Conservation (phyloP, 805 yeast genomes). For the Hanseniaspora thailandica region DNA sequence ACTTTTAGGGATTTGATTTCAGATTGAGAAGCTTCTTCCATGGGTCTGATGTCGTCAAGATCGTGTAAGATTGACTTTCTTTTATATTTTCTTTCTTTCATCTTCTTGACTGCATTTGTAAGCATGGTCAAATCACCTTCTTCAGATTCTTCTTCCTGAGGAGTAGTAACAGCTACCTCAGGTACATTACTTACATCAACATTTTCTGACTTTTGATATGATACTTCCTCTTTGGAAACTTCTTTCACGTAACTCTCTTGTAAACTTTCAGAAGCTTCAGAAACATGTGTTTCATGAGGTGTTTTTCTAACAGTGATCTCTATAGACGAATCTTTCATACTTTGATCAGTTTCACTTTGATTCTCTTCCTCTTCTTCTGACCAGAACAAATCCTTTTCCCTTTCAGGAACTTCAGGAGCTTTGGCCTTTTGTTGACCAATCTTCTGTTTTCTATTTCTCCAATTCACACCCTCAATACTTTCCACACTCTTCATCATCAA, state of each 20-base stretch:
- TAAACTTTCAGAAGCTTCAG: not conserved
- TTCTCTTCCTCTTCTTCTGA: constrained; percentile 7
- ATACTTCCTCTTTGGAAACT: not conserved
- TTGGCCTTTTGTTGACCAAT: not conserved
- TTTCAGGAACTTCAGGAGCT: constrained; percentile 10
- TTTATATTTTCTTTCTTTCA: constrained; percentile 8
- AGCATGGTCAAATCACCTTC: constrained; percentile 11
- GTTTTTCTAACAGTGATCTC: not conserved
- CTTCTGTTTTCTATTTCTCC: constrained; percentile 12
- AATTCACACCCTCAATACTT: constrained; percentile 11
- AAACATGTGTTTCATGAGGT: not conserved
- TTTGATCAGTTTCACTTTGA: too few species aligned
- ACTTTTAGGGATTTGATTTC: not conserved
- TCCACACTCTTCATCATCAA: constrained; percentile 10
- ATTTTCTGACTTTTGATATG: not conserved
- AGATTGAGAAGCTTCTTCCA: not conserved
- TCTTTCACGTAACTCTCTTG: not conserved
- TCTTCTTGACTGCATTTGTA: constrained; percentile 5
- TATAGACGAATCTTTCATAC: not conserved
- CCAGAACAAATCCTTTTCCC: constrained; percentile 1
- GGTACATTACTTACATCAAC: not conserved
- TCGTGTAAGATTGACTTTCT: not conserved
- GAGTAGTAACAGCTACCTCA: not conserved
- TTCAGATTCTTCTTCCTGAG: not conserved
- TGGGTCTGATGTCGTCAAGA: not conserved